phyloP scores from a whole-genome alignment of 2,329 filamentous ascomycete genomes.

The Diplodia sapinea region DNA sequence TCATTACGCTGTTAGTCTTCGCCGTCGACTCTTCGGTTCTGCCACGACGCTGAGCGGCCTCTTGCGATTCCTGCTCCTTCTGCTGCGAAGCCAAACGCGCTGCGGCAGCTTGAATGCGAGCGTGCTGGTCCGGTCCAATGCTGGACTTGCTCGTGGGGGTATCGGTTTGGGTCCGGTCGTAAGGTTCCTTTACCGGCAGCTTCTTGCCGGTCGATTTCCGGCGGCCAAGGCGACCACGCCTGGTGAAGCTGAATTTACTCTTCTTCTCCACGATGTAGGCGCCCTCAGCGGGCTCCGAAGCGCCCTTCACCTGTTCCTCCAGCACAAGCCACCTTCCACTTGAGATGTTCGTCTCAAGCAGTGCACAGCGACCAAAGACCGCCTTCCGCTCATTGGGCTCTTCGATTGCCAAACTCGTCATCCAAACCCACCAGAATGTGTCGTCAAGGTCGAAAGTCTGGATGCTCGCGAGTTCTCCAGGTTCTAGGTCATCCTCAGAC shows the following conservation, averaged over 20 bases:
- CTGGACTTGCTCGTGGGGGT: constrained; percentile 75
- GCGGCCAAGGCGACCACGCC: constrained; percentile 72
- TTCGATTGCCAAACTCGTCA: constrained; percentile 90
- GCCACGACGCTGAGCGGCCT: constrained; percentile 59
- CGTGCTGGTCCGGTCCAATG: constrained; percentile 89
- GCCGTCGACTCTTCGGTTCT: constrained; percentile 59
- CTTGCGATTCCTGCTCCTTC: constrained; percentile 60
- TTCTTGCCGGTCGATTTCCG: constrained; percentile 54
- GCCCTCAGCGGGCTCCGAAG: constrained; percentile 81
- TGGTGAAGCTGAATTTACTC: constrained; percentile 81
- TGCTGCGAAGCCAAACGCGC: constrained; percentile 78
- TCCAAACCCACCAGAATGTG: constrained; percentile 99
- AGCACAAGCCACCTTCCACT: constrained; percentile 89
- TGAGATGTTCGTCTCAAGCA: constrained; percentile 85
- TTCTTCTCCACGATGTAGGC: constrained; percentile 97
- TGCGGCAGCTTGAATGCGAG: constrained; percentile 89
- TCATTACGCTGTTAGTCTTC: constrained; percentile 90
- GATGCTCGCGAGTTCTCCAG: constrained; percentile 93
- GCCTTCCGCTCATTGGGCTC: constrained; percentile 86
- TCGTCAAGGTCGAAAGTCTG: constrained; percentile 85
- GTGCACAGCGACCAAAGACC: constrained; percentile 89
- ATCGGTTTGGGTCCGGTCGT: constrained; percentile 56
- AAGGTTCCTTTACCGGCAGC: constrained; percentile 57
- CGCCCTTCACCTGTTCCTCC: constrained; percentile 95
- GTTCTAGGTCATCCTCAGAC: constrained; percentile 74